These are phyloP conservation scores for Tricholoma saponaceum DNA, from an alignment of 768 basidiomycete genomes.

Conservation along the genomic window DNA sequence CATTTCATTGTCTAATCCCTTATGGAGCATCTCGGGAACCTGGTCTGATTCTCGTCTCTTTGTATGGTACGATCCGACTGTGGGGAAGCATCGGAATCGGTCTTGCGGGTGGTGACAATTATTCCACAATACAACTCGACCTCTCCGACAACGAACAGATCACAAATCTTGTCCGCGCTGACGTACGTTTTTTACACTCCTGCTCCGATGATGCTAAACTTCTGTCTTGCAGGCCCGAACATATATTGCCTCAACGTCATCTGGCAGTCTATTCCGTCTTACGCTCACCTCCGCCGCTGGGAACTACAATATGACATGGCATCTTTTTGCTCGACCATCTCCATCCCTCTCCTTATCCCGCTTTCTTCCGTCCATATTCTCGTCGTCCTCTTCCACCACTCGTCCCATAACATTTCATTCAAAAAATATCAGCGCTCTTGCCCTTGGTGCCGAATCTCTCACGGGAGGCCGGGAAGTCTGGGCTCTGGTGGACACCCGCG, in stretches of 20 bases:
- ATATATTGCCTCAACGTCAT: slow-evolving; percentile 66
- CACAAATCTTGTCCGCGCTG: slow-evolving; percentile 61
- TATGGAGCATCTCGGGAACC: slow-evolving; percentile 72
- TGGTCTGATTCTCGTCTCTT: slow-evolving; percentile 75
- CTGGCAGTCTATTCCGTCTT: slow-evolving; percentile 62
- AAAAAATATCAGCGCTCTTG: slow-evolving; percentile 65
- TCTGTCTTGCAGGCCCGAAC: slow-evolving; percentile 47
- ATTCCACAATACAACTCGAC: slow-evolving; percentile 43
- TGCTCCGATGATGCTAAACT: slow-evolving; percentile 1
- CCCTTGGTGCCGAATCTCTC: slow-evolving; percentile 40
- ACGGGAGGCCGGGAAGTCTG: slow-evolving; percentile 55
- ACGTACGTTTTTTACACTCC: slow-evolving; percentile 39
- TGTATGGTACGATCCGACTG: slow-evolving; percentile 69
- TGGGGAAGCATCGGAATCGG: slow-evolving; percentile 89
- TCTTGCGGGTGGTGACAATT: slow-evolving; percentile 74
- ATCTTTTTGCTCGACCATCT: slow-evolving; percentile 56
- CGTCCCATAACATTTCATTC: slow-evolving; percentile 36
- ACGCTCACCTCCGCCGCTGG: slow-evolving; percentile 64
- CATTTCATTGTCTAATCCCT: slow-evolving; percentile 65
- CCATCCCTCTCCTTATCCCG: slow-evolving; percentile 39
- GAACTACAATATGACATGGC: slow-evolving; percentile 56
- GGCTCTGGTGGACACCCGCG: slow-evolving; percentile 60
- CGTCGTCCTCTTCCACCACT: slow-evolving; percentile 35
- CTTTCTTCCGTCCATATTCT: slow-evolving; percentile 39
- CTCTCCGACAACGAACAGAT: slow-evolving; percentile 54